Conservation (phyloP, 331 rosid species). For the Phaseolus coccineus region DNA sequence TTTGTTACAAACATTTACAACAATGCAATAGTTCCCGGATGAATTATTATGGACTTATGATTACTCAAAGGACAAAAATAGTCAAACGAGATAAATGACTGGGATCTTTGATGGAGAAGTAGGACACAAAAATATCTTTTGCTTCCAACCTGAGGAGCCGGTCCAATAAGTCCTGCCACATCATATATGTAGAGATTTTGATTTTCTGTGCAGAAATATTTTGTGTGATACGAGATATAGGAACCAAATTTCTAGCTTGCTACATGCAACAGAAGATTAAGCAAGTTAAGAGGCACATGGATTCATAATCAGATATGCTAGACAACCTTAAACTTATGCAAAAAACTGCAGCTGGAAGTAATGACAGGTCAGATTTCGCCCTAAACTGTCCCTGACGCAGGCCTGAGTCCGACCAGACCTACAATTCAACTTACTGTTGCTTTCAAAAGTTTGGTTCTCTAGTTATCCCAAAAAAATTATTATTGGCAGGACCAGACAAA, state of each 20-base stretch:
- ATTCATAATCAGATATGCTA: slow-evolving; percentile 44
- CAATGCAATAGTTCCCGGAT: slow-evolving; percentile 23
- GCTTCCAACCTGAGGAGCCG: slow-evolving; percentile 29
- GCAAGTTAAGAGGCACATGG: slow-evolving; percentile 28
- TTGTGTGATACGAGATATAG: neutral
- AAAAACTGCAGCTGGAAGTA: slow-evolving; percentile 14
- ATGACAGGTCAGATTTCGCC: slow-evolving; percentile 32
- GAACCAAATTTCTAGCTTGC: slow-evolving; percentile 33
- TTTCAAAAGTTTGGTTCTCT: slow-evolving; percentile 38
- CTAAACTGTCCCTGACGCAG: slow-evolving; percentile 17
- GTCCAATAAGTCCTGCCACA: slow-evolving; percentile 21
- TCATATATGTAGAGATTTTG: slow-evolving; percentile 21
- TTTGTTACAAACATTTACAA: slow-evolving; percentile 38
- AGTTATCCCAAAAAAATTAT: slow-evolving; percentile 1
- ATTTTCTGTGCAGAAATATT: slow-evolving; percentile 27
- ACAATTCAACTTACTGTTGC: slow-evolving; percentile 34
- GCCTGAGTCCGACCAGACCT: slow-evolving; percentile 9
- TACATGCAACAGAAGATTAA: slow-evolving; percentile 21
- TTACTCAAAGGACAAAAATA: slow-evolving; percentile 33
- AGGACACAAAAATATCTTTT: slow-evolving; percentile 31
- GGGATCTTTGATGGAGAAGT: slow-evolving; percentile 35
- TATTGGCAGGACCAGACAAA: slow-evolving; percentile 51
- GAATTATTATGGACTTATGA: slow-evolving; percentile 23
- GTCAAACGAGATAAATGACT: slow-evolving; percentile 15
- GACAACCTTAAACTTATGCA: slow-evolving; percentile 39